phyloP scores from a whole-genome alignment of 78 protist genomes.

The Cyanophora paradoxa region DNA sequence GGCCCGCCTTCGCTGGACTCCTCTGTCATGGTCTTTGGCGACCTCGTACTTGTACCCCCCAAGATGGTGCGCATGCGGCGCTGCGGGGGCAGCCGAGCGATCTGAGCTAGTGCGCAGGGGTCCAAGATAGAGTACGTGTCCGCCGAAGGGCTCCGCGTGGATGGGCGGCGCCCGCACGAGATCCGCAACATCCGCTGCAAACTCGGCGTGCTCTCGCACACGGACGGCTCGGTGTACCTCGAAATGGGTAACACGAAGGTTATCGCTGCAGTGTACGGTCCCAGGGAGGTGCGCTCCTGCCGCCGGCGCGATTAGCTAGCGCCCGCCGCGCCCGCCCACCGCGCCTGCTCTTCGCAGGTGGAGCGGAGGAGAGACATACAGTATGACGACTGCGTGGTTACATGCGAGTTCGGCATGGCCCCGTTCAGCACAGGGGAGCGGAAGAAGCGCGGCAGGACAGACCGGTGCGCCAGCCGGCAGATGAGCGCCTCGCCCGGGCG shows the following conservation, averaged over 20 bases:
- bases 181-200: conserved; percentile 37
- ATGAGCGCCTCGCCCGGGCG: too few species aligned
- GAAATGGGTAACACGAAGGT: conserved; percentile 77
- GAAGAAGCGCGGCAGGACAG: conserved; percentile 3
- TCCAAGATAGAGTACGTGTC: conserved; percentile 20
- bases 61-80: too few species aligned
- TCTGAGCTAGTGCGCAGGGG: too few species aligned
- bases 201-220: conserved; percentile 40
- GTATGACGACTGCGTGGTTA: conserved; percentile 57
- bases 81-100: too few species aligned
- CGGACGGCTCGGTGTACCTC: conserved; percentile 82
- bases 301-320: background rate
- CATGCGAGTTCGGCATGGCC: conserved; percentile 59
- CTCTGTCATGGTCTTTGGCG: too few species aligned
- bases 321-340: background rate
- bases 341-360: background rate
- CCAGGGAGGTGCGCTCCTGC: conserved; percentile 48
- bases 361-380: background rate
- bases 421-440: conserved; percentile 62
- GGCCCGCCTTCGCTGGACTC: too few species aligned
- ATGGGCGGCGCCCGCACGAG: conserved; percentile 83
- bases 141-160: conserved; percentile 72
- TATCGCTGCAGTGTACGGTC: conserved; percentile 83
- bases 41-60: too few species aligned
- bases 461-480: background rate